Percentiles rank a stretch among this genome's conserved stretches.
phyloP scores from a whole-genome alignment of 1,284 basidiomycete species.

The Ceratobasidium sp. region DNA sequence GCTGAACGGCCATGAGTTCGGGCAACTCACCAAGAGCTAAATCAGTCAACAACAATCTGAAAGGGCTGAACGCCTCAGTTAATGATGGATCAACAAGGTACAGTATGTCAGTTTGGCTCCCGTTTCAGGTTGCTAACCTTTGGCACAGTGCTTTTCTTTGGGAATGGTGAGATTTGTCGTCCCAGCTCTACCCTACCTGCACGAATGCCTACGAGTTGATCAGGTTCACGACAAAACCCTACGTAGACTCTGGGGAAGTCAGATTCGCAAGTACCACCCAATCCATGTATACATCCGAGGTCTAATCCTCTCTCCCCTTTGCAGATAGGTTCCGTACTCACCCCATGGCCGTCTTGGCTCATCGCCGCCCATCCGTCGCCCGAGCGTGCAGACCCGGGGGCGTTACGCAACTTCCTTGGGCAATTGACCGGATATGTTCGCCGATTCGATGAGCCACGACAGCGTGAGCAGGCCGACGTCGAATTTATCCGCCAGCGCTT shows the following conservation, averaged over 20 bases:
- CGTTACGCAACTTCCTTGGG: constrained; percentile 68
- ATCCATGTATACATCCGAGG: too few relatives aligned
- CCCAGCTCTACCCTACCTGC: not conserved
- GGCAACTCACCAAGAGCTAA: not conserved
- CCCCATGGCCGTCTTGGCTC: constrained; percentile 97
- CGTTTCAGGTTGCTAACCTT: not conserved
- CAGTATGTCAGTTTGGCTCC: not conserved
- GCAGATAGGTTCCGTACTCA: constrained; percentile 85
- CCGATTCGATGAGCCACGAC: constrained; percentile 66
- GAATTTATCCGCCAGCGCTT: constrained; percentile 80
- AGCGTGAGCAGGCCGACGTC: constrained; percentile 66
- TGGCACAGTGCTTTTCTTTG: constrained; percentile 79
- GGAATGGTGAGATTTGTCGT: constrained; percentile 67
- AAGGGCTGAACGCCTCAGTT: constrained; percentile 86
- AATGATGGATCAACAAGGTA: constrained; percentile 75
- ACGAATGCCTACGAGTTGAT: not conserved
- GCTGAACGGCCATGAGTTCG: not conserved
- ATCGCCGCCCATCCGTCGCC: constrained; percentile 80
- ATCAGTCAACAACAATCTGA: constrained; percentile 87
- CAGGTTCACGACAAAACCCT: constrained; percentile 93
- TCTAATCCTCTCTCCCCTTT: not conserved
- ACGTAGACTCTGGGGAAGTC: constrained; percentile 79
- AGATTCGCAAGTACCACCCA: constrained; percentile 67
- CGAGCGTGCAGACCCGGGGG: constrained; percentile 59
- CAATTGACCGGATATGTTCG: constrained; percentile 69